phyloP scores from a whole-genome alignment of 1,284 basidiomycete genomes.

The Gymnopus androsaceus region DNA sequence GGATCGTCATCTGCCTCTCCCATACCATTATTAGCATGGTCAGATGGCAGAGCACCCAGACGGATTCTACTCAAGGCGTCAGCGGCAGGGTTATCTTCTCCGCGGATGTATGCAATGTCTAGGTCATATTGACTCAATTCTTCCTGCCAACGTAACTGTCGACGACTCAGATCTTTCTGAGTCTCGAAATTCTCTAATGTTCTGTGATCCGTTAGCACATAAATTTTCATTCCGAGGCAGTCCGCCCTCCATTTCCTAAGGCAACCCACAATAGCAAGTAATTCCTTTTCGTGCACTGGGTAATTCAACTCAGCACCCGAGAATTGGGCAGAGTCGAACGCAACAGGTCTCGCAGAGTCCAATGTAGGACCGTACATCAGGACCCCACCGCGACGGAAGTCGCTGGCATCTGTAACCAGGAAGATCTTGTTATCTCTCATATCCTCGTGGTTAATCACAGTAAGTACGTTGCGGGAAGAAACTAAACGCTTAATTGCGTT shows the following conservation, averaged over 20 bases:
- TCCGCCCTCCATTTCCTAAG: conserved; percentile 33
- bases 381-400: conserved; percentile 30
- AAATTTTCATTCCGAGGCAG: conserved; percentile 33
- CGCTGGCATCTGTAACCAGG: conserved; percentile 33
- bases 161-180: conserved; percentile 34
- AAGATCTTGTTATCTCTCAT: conserved; percentile 32
- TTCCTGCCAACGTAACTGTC: conserved; percentile 37
- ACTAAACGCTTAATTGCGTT: conserved; percentile 30
- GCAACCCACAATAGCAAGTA: conserved; percentile 35
- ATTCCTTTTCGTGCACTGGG: conserved; percentile 34
- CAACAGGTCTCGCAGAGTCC: conserved; percentile 31
- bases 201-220: conserved; percentile 40
- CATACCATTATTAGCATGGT: background rate
- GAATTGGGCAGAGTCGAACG: conserved; percentile 31
- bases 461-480: conserved; percentile 22
- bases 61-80: conserved; percentile 14
- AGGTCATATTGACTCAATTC: conserved; percentile 30
- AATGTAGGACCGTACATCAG: conserved; percentile 27
- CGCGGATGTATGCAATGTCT: conserved; percentile 22
- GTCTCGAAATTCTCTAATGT: conserved; percentile 38
- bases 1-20: background rate
- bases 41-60: background rate
- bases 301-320: conserved; percentile 34
- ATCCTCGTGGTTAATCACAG: conserved; percentile 28
- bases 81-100: conserved; percentile 24